A percentile compares a stretch with the other conserved stretches of the same genome.
Conservation (phyloP, 2,329 filamentous ascomycete genomes). For the Monosporascus ibericus region DNA sequence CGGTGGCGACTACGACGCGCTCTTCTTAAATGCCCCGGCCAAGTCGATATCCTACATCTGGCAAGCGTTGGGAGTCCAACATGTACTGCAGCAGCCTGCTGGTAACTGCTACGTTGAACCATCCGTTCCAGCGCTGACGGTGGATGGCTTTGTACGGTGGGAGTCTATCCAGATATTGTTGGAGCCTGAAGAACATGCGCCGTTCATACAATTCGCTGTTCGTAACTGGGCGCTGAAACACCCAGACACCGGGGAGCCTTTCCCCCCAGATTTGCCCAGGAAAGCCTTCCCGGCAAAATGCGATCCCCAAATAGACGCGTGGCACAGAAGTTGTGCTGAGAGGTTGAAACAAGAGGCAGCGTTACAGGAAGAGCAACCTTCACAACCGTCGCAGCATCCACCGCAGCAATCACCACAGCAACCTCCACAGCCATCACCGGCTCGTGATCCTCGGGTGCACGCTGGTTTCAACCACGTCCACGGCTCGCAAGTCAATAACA, state of each 20-base stretch:
- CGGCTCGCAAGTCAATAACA: constrained; percentile 11
- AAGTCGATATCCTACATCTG: constrained; percentile 85
- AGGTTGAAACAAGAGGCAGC: constrained; percentile 59
- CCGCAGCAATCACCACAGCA: constrained; percentile 10
- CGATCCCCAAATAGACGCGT: constrained; percentile 74
- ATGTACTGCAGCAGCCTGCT: constrained; percentile 76
- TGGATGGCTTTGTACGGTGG: constrained; percentile 85
- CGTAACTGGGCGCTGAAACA: constrained; percentile 70
- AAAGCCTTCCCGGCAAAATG: constrained; percentile 65
- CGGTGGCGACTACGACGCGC: constrained; percentile 68
- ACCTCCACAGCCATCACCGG: constrained; percentile 12
- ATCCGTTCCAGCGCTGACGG: constrained; percentile 74
- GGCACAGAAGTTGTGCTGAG: constrained; percentile 75
- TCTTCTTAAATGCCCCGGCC: constrained; percentile 72
- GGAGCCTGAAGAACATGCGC: constrained; percentile 80
- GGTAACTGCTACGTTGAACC: constrained; percentile 68
- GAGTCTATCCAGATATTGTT: constrained; percentile 86
- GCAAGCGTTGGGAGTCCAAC: constrained; percentile 83
- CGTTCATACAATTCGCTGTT: constrained; percentile 75
- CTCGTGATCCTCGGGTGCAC: constrained; percentile 21
- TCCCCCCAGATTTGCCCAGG: constrained; percentile 53
- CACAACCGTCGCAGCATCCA: neutral
- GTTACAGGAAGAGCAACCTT: constrained; percentile 26
- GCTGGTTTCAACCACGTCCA: constrained; percentile 25
- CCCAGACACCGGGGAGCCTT: constrained; percentile 64